phyloP scores from a whole-genome alignment of 2,329 filamentous ascomycete species.

The Fusarium torulosum region DNA sequence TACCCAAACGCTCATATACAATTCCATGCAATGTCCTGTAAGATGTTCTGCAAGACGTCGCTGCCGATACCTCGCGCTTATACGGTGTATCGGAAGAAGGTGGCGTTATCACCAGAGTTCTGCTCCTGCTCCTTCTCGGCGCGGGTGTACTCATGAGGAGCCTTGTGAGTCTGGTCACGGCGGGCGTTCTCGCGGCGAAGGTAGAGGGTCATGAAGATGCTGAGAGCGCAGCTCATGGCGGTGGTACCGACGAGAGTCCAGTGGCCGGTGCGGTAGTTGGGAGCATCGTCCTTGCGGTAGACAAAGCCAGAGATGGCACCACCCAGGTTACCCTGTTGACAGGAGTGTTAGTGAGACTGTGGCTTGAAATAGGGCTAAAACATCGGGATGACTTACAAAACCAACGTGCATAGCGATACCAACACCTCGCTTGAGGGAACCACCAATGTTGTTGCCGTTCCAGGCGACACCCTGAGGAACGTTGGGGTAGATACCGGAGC shows the following conservation, averaged over 20 bases:
- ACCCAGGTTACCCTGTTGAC: constrained; percentile 54
- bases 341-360: constrained; percentile 33
- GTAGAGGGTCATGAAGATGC: constrained; percentile 68
- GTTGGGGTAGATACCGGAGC: constrained; percentile 62
- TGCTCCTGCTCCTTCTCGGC: constrained; percentile 66
- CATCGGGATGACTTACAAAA: constrained; percentile 48
- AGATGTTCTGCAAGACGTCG: constrained; percentile 42
- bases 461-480: constrained; percentile 65
- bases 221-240: constrained; percentile 64
- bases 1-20: constrained; percentile 41
- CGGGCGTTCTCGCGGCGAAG: constrained; percentile 68
- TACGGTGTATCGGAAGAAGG: constrained; percentile 66
- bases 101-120: constrained; percentile 68
- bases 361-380: constrained; percentile 1
- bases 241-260: constrained; percentile 69
- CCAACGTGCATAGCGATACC: constrained; percentile 69
- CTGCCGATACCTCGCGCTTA: constrained; percentile 47
- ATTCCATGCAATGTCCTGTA: constrained; percentile 40
- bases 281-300: constrained; percentile 58
- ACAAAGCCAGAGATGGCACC: constrained; percentile 54
- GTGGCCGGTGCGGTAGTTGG: constrained; percentile 70
- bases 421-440: constrained; percentile 15
- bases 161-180: constrained; percentile 62
- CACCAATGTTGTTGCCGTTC: constrained; percentile 17
- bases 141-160: constrained; percentile 62